Conservation (phyloP, 352 stramenopile genomes). For the Blastocystis sp. region DNA sequence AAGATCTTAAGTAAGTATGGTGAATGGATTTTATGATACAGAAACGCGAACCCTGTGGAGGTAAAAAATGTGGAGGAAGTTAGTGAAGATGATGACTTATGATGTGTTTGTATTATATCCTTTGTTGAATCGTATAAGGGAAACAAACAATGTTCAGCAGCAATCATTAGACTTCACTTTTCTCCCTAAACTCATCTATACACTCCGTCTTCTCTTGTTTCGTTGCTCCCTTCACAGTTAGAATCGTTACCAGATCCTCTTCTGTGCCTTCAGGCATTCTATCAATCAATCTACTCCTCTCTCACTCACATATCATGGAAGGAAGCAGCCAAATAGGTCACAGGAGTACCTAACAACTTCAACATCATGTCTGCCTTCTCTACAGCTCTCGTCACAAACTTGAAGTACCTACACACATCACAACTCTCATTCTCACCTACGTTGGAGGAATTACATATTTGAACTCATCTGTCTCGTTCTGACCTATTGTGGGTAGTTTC, state of each 20-base stretch:
- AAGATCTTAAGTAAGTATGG: not conserved
- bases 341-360: conserved; percentile 92
- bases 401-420: conserved; percentile 83
- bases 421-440: not conserved
- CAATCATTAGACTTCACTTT: not conserved
- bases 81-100: too few relatives aligned
- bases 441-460: conserved; percentile 45
- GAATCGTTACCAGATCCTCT: conserved; percentile 25
- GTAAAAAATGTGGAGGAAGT: not conserved
- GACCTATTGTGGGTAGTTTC: conserved; percentile 83
- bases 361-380: conserved; percentile 87
- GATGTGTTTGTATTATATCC: too few relatives aligned
- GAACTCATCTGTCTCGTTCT: conserved; percentile 73
- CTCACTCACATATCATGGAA: conserved; percentile 84
- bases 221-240: conserved; percentile 24
- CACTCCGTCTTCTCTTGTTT: conserved; percentile 42
- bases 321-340: conserved; percentile 85
- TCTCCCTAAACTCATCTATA: conserved; percentile 23
- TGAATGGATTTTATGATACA: not conserved
- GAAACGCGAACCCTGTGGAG: not conserved
- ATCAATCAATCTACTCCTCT: conserved; percentile 45
- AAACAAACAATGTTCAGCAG: not conserved
- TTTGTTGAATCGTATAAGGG: too few relatives aligned
- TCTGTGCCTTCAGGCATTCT: conserved; percentile 23
- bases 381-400: conserved; percentile 83